Evolutionary conservation across 2,329 filamentous ascomycete genomes (phyloP), one percentile per base, ranked within the genome.

Genomic region (Epichloe elymi): DNA sequence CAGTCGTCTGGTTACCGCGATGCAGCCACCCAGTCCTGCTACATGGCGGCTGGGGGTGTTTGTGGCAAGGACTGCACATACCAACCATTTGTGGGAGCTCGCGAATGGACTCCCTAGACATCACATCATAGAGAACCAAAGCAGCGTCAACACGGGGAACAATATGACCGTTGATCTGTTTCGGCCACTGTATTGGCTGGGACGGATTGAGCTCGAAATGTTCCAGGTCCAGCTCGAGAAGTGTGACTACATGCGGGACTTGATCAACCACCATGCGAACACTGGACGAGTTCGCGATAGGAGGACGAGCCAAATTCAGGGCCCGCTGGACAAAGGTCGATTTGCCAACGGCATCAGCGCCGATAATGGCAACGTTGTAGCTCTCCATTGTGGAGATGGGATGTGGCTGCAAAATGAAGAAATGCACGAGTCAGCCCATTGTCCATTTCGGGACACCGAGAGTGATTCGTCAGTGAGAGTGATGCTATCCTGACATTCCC

Each of bases 71-170:
- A 15, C 33, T 36, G 45, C 23, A 51, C 59, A 42, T 75, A 95
- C 90, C 82, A 64, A 95, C 73, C 55, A 87, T 81, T 59, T 85
- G 79, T 40, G 86, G 83, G 50, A 95, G 74, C 54, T 85, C 80
- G 53, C 77, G 75, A 59, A 95, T 80, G 63, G 83, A 91, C 54
- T 83, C 80, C 58, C 80, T 77, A 64, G 86, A 85, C 66, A 82
- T 86, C 43, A 94, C 85, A 74, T 96, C 88, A 73, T 95, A 95
- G 46, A 97, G 72, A 53, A 91, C 79, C 59, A 96, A 70, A 44
- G 86, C 88, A 19, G 86, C 91, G 61, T 97, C 87, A 61, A 95
- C 78, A 40, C 76, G 78, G 47, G 88, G 87, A 53, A 87, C 75
- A 54, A 83, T 78, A 56, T 82, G 75, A 53, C 87, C 86, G 61